Evolutionary conservation across 148 eudicot species (phyloP).

Genomic region (Nepenthes mirabilis): DNA sequence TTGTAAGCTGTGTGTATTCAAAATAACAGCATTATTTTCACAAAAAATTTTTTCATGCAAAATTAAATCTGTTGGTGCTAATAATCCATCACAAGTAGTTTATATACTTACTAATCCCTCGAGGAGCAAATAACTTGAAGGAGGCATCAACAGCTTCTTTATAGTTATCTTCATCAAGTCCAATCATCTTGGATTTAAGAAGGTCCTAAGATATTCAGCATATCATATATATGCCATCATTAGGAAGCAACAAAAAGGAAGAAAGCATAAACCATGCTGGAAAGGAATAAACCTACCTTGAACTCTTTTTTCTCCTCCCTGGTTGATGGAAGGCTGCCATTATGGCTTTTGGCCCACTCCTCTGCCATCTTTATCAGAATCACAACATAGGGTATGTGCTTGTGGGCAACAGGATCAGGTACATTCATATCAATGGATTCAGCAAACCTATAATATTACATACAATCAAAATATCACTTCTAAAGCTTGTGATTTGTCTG

Average conservation of each 20-base stretch:
- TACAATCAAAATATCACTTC: conserved; percentile 10
- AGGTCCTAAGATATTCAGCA: conserved; percentile 44
- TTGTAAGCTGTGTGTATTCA: too few relatives aligned
- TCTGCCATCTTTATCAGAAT: conserved; percentile 82
- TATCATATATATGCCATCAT: conserved; percentile 10
- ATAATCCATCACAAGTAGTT: neutral
- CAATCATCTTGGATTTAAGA: conserved; percentile 59
- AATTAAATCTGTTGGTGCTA: neutral
- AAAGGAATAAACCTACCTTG: conserved; percentile 40
- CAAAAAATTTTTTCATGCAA: neutral
- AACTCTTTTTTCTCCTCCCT: conserved; percentile 86
- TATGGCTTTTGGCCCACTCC: conserved; percentile 86
- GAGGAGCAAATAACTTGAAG: conserved; percentile 79
- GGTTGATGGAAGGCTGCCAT: conserved; percentile 63
- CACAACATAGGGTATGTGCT: conserved; percentile 87
- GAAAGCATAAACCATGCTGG: neutral
- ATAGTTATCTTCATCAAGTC: conserved; percentile 84
- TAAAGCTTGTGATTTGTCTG: neutral
- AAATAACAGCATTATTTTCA: neutral
- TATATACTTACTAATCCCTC: conserved; percentile 66
- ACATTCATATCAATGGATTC: conserved; percentile 69
- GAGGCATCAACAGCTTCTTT: conserved; percentile 94
- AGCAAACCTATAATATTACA: conserved; percentile 44
- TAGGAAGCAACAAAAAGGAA: neutral
- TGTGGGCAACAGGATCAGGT: conserved; percentile 81